phyloP scores from a whole-genome alignment of 441 rosid species.

The Arabidopsis lyrata region DNA sequence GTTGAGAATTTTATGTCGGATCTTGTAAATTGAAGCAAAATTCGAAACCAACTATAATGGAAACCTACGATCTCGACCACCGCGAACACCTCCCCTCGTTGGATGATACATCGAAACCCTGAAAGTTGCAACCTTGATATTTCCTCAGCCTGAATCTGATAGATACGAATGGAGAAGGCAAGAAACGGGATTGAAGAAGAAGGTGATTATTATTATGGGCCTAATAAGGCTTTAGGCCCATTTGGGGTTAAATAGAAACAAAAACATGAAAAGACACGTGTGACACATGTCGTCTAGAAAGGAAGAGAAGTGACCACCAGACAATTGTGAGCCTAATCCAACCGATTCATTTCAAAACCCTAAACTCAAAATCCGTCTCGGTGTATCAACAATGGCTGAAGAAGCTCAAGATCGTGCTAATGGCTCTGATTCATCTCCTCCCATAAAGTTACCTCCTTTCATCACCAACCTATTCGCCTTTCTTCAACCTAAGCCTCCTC shows the following conservation, averaged over 20 bases:
- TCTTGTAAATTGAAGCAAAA: conserved; percentile 10
- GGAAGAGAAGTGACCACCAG: conserved; percentile 42
- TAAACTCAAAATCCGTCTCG: background rate
- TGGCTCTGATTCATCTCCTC: conserved; percentile 27
- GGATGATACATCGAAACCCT: conserved; percentile 86
- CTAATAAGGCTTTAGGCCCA: conserved; percentile 3
- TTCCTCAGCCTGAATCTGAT: conserved; percentile 5
- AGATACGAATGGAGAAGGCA: background rate
- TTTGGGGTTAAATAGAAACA: background rate
- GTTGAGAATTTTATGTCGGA: conserved; percentile 8
- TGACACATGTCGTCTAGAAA: conserved; percentile 27
- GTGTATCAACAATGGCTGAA: conserved; percentile 40
- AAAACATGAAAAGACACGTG: conserved; percentile 14
- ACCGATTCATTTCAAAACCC: conserved; percentile 20
- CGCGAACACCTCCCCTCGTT: conserved; percentile 98
- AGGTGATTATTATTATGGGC: conserved; percentile 12
- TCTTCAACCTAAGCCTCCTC: conserved; percentile 38
- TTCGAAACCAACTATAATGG: background rate
- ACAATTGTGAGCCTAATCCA: conserved; percentile 37
- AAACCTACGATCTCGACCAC: conserved; percentile 94
- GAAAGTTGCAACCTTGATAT: conserved; percentile 24
- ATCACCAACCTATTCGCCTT: conserved; percentile 41
- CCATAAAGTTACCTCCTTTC: conserved; percentile 34
- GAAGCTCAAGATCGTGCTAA: conserved; percentile 25
- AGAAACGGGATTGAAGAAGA: background rate